Base-by-base conservation (phyloP, 2,329 filamentous ascomycete genomes). In the Aureobasidium sp. region DNA sequence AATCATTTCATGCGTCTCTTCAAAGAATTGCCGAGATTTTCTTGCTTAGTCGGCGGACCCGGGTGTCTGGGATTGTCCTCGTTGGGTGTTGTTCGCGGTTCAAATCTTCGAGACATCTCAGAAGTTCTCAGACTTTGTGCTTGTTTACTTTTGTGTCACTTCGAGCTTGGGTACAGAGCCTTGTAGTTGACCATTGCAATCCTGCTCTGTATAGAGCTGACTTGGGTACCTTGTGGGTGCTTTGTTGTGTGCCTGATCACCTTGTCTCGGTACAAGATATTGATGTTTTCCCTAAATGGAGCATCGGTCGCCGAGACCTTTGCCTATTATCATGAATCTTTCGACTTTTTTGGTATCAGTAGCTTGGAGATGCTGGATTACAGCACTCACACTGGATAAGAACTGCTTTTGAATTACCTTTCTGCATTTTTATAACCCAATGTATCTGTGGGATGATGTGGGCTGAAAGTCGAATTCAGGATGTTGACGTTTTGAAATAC, bases 1-100 rank as follows among this genome's bases (percentile, higher is more conserved):
- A 35, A 9, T 4, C 29, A 6, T 33, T 33, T 33, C 22, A 29
- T 48, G 45, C 29, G 15, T 29, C 9, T 12, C 7, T 33, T n/a
- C 29, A n/a, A 22, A 17, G 47, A 29, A 50, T 5, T 35, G 47
- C 47, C 47, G 47, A 50, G 47, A 50, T 4, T 1, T 31, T 33
- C 11, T 50, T 50, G 47, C 31, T 50, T 50, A 50, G 47, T 50
- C 47, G 47, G n/a, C n/a, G 29, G 15, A 45, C 42, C 42, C 42
- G 42, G 5, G 22, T 33, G 27, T 33, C 5, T 50, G 47, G n/a
- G 47, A 48, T 7, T 48, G 44, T 33, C 31, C 11, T 12, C 9
- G 31, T 12, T 24, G 42, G 42, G 39, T n/a, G 39, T 17, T 50
- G 29, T 50, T 44, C 9, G 29, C 31, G 29, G 47, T 35, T 22